Evolutionary conservation across 2,329 filamentous ascomycete species (phyloP), one percentile per base, ranked within the genome.

Genomic region (Talaromyces sp.): DNA sequence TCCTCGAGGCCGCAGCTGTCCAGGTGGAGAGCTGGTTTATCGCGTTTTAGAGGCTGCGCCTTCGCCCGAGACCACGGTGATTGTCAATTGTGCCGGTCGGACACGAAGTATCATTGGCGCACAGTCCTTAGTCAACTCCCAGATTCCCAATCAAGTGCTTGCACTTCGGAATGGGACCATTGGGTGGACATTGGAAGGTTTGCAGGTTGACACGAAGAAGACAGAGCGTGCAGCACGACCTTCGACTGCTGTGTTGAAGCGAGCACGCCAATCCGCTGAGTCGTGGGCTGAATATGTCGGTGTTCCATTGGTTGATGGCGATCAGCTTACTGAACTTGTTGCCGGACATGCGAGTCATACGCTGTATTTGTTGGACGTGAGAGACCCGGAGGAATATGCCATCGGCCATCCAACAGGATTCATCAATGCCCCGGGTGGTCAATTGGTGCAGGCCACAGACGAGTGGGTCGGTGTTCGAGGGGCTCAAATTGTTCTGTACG

Each of bases 391-490:
- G 11, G 66, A 69, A 41, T 67, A 66, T 52, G 60, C 55, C 3
- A 36, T 53, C 14, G 48, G 59, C 16, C 67, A 69, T 14, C 60
- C 57, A 1, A n/a, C n/a, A 2, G 61, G 65, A 11, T 69, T 69
- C 54, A 19, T 51, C 7, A 66, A 63, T 53, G 67, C 67, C 2
- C 67, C 67, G 8, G 67, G 67, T 32, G 67, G 67, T 17, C 67
- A 69, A 57, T 51, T 69, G 37, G 63, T 69, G 6, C 67, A 69
- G 53, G 67, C 67, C 2, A 69, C 66, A 1, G 67, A 69, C 17
- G 66, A 69, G 55, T 69, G 67, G 67, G 56, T 68, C 2, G 67
- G 67, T 30, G 66, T 69, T 19, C 58, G 67, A 49, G 67, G 67
- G 4, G 63, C 57, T 37, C 62, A 59, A n/a, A 54, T 69, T 43